phyloP scores from a whole-genome alignment of 768 basidiomycete genomes.

The Tylopilus cervinicoccineus region DNA sequence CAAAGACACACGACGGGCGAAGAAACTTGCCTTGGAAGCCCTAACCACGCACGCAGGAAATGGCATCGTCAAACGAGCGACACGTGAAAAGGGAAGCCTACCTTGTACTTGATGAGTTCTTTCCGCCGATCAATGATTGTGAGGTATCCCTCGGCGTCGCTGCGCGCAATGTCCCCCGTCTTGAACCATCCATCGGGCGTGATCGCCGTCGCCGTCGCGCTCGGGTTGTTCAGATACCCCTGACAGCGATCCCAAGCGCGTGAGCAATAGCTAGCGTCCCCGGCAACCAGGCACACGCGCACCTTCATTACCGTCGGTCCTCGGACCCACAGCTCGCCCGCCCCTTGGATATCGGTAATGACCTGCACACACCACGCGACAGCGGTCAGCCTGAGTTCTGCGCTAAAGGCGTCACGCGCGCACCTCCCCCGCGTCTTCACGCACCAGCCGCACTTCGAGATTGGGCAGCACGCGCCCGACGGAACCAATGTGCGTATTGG shows the following conservation, averaged over 20 bases:
- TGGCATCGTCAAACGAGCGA: not conserved
- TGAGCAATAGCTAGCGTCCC: not conserved
- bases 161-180: slow-evolving; percentile 76
- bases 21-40: slow-evolving; percentile 65
- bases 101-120: slow-evolving; percentile 77
- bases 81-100: not conserved
- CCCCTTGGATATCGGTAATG: slow-evolving; percentile 33
- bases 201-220: slow-evolving; percentile 66
- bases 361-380: slow-evolving; percentile 7
- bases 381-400: too few relatives aligned
- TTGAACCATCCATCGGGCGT: slow-evolving; percentile 80
- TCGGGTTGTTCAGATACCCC: slow-evolving; percentile 74
- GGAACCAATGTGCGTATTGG: slow-evolving; percentile 52
- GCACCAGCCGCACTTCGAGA: slow-evolving; percentile 69
- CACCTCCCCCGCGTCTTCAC: slow-evolving; percentile 52
- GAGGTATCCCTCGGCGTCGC: slow-evolving; percentile 69
- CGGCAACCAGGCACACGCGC: slow-evolving; percentile 13
- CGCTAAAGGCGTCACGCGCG: not conserved
- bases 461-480: slow-evolving; percentile 71
- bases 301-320: slow-evolving; percentile 83
- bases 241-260: slow-evolving; percentile 18
- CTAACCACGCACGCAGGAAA: slow-evolving; percentile 24
- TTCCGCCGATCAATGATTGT: slow-evolving; percentile 72
- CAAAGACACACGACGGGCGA: not conserved
- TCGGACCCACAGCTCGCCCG: slow-evolving; percentile 80